These are phyloP conservation scores for Fagus sylvatica DNA, from an alignment of 306 rosid species.

Conservation along the genomic window DNA sequence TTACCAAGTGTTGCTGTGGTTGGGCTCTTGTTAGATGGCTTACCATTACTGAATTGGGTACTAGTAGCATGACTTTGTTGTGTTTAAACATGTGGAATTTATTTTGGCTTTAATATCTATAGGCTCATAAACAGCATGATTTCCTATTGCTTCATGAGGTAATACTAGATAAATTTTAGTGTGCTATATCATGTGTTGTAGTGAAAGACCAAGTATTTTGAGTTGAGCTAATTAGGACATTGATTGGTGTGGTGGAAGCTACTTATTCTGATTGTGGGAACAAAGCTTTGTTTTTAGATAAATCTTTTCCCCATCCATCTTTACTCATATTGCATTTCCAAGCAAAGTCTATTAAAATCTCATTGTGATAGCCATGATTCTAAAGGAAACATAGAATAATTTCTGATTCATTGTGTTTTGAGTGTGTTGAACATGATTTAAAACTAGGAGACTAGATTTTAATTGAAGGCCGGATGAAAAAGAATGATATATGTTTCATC, in stretches of 20 bases:
- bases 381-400: background rate
- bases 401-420: background rate
- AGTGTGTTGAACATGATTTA: background rate
- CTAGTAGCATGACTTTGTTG: background rate
- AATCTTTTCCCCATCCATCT: background rate
- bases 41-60: background rate
- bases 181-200: background rate
- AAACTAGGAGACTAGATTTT: background rate
- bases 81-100: background rate
- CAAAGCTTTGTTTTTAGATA: background rate
- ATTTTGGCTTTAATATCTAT: background rate
- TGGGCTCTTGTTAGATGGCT: background rate
- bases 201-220: background rate
- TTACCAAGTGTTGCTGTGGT: background rate
- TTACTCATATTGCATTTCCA: background rate
- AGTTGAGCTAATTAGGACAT: background rate
- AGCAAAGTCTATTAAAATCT: background rate
- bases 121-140: background rate
- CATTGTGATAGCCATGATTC: background rate
- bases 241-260: background rate
- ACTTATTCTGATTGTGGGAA: background rate
- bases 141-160: background rate
- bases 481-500: background rate
- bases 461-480: background rate
- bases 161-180: background rate